Conservation (phyloP, 208 protist genomes). For the Leishmania amazonensis region DNA sequence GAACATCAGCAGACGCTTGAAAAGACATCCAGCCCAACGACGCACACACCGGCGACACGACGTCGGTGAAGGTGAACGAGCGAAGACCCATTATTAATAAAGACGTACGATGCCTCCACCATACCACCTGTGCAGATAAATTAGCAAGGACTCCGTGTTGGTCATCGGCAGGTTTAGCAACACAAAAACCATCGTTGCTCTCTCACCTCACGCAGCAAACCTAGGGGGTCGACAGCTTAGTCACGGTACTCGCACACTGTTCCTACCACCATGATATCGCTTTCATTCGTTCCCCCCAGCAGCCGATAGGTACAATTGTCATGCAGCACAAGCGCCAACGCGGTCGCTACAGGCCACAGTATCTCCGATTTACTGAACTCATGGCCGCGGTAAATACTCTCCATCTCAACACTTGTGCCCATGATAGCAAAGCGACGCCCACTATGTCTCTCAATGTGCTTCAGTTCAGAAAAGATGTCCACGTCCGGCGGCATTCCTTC, state of each 20-base stretch:
- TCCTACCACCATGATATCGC: slow-evolving; percentile 32
- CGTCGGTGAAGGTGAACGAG: slow-evolving; percentile 36
- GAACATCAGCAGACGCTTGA: slow-evolving; percentile 27
- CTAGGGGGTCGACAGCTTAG: slow-evolving; percentile 18
- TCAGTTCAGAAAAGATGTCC: slow-evolving; percentile 28
- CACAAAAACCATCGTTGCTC: slow-evolving; percentile 6
- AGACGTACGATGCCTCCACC: slow-evolving; percentile 25
- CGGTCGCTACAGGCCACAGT: slow-evolving; percentile 32
- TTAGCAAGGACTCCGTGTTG: slow-evolving; percentile 29
- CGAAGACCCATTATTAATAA: slow-evolving; percentile 29
- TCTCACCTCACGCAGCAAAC: slow-evolving; percentile 34
- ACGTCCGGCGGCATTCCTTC: slow-evolving; percentile 15
- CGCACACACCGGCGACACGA: slow-evolving; percentile 17
- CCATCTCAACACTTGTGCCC: slow-evolving; percentile 7
- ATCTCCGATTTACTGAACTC: slow-evolving; percentile 34
- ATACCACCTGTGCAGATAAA: slow-evolving; percentile 24
- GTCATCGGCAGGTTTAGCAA: no score
- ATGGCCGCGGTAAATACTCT: slow-evolving; percentile 16
- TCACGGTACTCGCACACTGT: slow-evolving; percentile 35
- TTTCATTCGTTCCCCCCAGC: slow-evolving; percentile 21
- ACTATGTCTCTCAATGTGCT: slow-evolving; percentile 29
- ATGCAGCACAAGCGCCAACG: slow-evolving; percentile 28
- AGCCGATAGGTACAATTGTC: slow-evolving; percentile 29
- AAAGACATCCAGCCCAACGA: slow-evolving; percentile 33
- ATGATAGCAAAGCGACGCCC: slow-evolving; percentile 38